Evolutionary conservation across 1,284 basidiomycete genomes (phyloP).

Genomic region (Exobasidium cylindrosporum): DNA sequence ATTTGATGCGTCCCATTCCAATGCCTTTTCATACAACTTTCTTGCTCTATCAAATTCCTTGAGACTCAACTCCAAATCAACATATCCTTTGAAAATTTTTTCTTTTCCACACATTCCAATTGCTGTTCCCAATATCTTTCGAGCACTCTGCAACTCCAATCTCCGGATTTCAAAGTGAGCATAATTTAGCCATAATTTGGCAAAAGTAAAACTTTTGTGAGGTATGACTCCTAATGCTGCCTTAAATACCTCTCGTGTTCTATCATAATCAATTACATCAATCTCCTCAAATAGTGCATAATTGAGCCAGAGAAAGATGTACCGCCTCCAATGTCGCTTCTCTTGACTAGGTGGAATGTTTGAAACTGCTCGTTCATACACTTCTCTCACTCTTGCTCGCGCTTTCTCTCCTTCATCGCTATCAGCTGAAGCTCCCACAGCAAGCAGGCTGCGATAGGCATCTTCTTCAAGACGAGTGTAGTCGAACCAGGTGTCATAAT

Average conservation of each 20-base stretch:
- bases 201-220: constrained; percentile 94
- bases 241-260: constrained; percentile 86
- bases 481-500: constrained; percentile 99
- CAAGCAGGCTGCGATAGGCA: constrained; percentile 64
- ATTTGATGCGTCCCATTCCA: constrained; percentile 57
- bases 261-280: constrained; percentile 82
- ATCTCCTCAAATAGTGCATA: constrained; percentile 98
- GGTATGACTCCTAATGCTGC: constrained; percentile 84
- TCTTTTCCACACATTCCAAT: constrained; percentile 97
- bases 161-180: constrained; percentile 88
- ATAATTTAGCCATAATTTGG: constrained; percentile 73
- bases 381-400: constrained; percentile 72
- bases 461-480: constrained; percentile 90
- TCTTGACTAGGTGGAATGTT: constrained; percentile 84
- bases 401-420: constrained; percentile 58
- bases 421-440: constrained; percentile 28
- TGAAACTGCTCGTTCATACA: constrained; percentile 94
- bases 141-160: constrained; percentile 75
- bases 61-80: constrained; percentile 48
- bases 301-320: constrained; percentile 93
- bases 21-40: constrained; percentile 85
- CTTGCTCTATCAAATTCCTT: constrained; percentile 89
- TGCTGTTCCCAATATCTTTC: constrained; percentile 82
- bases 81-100: constrained; percentile 55
- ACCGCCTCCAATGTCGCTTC: constrained; percentile 74